A percentile compares a stretch with the other conserved stretches of the same genome.
These are phyloP conservation scores for Lodderomyces theae DNA, from an alignment of 1,139 yeast genomes.

Conservation along the genomic window DNA sequence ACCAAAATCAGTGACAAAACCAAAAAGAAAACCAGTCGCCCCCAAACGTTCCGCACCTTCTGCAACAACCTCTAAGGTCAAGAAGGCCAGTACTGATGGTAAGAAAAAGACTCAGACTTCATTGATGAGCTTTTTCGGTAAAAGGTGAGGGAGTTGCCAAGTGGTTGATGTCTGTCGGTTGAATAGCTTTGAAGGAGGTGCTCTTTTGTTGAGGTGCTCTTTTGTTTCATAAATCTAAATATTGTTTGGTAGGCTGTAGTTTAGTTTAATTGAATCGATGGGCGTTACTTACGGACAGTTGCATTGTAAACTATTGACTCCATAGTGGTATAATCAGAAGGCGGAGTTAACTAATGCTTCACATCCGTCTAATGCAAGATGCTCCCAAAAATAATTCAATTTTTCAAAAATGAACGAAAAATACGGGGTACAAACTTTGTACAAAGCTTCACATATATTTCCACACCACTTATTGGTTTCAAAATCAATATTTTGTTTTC, in stretches of 20 bases:
- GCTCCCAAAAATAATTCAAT: no score
- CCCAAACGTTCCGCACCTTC: not conserved
- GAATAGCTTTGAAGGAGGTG: no score
- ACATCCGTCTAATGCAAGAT: no score
- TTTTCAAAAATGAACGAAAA: not conserved
- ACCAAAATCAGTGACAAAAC: conserved; percentile 18
- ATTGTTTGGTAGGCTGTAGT: no score
- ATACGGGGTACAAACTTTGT: not conserved
- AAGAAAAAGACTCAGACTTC: conserved; percentile 33
- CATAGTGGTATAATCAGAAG: not conserved
- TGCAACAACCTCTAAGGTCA: conserved; percentile 11
- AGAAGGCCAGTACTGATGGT: conserved; percentile 16
- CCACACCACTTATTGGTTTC: no score
- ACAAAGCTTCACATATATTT: no score
- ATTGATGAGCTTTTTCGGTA: conserved; percentile 39
- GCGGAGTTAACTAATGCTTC: not conserved
- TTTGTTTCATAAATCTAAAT: no score
- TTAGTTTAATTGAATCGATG: no score
- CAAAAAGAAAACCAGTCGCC: conserved; percentile 10
- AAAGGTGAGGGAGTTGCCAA: conserved; percentile 16
- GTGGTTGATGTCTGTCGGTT: not conserved
- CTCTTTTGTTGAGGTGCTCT: no score
- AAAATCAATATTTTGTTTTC: not conserved
- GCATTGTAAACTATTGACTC: no score
- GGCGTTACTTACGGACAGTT: no score